phyloP scores from a whole-genome alignment of 768 basidiomycete species.

The Leccinum aurantiacum region DNA sequence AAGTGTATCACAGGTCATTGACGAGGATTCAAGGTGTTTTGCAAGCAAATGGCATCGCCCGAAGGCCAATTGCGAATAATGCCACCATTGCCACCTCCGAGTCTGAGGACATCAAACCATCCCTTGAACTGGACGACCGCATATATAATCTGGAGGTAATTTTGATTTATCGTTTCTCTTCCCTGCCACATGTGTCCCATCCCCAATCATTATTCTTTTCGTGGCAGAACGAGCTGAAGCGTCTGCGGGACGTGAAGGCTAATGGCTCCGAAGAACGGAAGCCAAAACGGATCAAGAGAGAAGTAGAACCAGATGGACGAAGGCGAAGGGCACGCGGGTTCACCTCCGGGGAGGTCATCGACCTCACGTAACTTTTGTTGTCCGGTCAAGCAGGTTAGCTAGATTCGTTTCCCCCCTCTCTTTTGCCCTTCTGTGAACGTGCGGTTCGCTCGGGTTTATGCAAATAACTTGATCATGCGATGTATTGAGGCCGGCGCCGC shows the following conservation, averaged over 20 bases:
- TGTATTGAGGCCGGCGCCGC: neutral
- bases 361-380: slow-evolving; percentile 15
- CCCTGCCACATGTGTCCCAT: neutral
- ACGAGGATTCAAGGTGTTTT: neutral
- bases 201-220: neutral
- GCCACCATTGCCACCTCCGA: neutral
- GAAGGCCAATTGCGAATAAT: neutral
- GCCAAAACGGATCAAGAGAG: slow-evolving; percentile 18
- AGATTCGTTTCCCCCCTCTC: no score
- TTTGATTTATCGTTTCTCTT: neutral
- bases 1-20: neutral
- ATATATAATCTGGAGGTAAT: slow-evolving; percentile 13
- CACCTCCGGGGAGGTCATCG: slow-evolving; percentile 13
- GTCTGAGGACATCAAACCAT: slow-evolving; percentile 2
- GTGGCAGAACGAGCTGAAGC: slow-evolving; percentile 15
- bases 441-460: neutral
- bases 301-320: slow-evolving; percentile 5
- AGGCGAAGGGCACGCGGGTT: neutral
- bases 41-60: neutral
- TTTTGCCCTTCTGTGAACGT: no score
- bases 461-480: neutral
- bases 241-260: slow-evolving; percentile 9
- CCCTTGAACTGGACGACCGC: neutral
- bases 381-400: neutral
- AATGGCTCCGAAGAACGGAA: slow-evolving; percentile 7